Conservation (phyloP, 345 rosid genomes). For the Moricandia arvensis region DNA sequence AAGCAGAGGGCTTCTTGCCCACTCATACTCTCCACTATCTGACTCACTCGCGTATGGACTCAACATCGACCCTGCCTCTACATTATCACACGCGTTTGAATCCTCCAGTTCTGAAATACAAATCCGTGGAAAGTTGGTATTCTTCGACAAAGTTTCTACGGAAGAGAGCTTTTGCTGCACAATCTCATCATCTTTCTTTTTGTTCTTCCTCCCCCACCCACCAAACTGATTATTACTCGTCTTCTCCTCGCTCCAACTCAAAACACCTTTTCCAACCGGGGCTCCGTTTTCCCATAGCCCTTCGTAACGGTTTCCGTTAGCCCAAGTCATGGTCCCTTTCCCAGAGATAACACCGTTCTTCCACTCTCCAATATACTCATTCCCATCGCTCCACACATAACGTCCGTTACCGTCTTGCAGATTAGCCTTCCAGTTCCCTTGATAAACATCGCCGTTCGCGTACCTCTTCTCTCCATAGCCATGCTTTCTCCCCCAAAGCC, state of each 20-base stretch:
- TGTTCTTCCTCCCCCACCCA: conserved; percentile 37
- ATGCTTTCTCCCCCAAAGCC: conserved; percentile 58
- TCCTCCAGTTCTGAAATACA: conserved; percentile 69
- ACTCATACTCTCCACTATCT: conserved; percentile 34
- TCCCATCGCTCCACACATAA: conserved; percentile 67
- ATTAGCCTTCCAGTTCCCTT: conserved; percentile 59
- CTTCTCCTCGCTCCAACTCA: conserved; percentile 46
- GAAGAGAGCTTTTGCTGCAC: conserved; percentile 67
- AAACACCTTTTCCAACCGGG: conserved; percentile 61
- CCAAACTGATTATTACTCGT: conserved; percentile 18
- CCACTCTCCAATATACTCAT: conserved; percentile 63
- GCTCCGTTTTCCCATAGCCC: conserved; percentile 70
- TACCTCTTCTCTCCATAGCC: conserved; percentile 61
- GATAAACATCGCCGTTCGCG: conserved; percentile 56
- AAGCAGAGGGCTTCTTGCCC: conserved; percentile 28
- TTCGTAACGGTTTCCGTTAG: conserved; percentile 54
- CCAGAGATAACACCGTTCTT: conserved; percentile 55
- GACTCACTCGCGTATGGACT: conserved; percentile 42
- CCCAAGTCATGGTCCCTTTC: conserved; percentile 54
- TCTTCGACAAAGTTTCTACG: conserved; percentile 42
- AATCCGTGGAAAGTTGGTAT: conserved; percentile 55
- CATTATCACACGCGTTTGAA: conserved; percentile 49
- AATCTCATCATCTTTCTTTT: conserved; percentile 33
- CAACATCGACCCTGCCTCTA: conserved; percentile 50
- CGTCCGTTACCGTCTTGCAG: conserved; percentile 64